Percentiles rank a stretch among this genome's conserved stretches.
phyloP scores from a whole-genome alignment of 805 yeast species.

The Jamesozyma spencerorum region DNA sequence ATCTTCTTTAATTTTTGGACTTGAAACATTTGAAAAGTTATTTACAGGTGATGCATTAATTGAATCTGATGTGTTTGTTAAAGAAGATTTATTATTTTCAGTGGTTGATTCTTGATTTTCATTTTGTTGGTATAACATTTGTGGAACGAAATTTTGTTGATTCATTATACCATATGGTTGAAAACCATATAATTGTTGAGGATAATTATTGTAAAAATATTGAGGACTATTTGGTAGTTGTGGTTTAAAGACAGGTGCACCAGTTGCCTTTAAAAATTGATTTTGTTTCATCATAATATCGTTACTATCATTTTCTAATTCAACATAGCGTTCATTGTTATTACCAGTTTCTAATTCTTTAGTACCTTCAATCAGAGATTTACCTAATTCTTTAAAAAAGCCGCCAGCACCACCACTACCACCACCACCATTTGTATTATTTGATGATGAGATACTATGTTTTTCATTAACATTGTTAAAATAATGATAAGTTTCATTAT shows the following conservation, averaged over 20 bases:
- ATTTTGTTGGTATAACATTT: conserved; percentile 6
- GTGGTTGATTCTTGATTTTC: conserved; percentile 2
- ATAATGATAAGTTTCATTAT: conserved; percentile 4
- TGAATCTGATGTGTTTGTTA: not conserved
- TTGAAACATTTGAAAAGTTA: conserved; percentile 4
- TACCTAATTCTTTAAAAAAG: conserved; percentile 30
- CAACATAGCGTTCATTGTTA: not conserved
- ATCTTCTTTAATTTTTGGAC: not conserved
- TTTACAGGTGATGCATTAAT: conserved; percentile 7
- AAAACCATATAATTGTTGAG: conserved; percentile 8
- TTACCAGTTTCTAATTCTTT: conserved; percentile 22
- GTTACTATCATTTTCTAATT: no score
- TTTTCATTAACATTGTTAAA: not conserved
- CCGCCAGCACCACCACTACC: conserved; percentile 12
- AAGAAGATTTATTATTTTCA: not conserved
- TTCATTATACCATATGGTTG: conserved; percentile 7
- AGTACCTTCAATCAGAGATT: conserved; percentile 29
- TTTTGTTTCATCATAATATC: no score
- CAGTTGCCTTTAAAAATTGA: conserved; percentile 16
- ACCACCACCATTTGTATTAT: no score
- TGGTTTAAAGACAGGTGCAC: conserved; percentile 25
- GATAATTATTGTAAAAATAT: conserved; percentile 3
- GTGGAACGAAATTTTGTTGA: conserved; percentile 6
- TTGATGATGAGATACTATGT: no score
- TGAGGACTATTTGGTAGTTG: conserved; percentile 2